Conservation (phyloP, 371 early-diverging fungal genomes). For the Enterocytospora artemiae region DNA sequence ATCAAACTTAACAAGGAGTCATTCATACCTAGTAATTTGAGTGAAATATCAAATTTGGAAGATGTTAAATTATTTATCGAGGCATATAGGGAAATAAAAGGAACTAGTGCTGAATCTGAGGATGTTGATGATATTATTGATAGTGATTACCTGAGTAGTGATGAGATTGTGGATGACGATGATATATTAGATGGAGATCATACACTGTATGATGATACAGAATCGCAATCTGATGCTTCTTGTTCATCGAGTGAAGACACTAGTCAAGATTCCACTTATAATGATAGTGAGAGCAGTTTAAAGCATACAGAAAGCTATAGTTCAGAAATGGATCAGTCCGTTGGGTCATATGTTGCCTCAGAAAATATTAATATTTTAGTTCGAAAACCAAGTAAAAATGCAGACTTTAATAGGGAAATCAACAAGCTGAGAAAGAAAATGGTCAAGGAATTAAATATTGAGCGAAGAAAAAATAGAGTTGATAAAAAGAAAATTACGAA, state of each 20-base stretch:
- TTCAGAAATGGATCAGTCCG: not conserved
- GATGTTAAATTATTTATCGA: conserved; percentile 36
- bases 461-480: conserved; percentile 35
- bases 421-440: conserved; percentile 37
- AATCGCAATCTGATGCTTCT: not conserved
- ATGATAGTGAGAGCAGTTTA: not conserved
- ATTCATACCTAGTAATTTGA: conserved; percentile 43
- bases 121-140: conserved; percentile 8
- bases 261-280: not conserved
- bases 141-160: not conserved
- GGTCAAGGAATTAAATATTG: conserved; percentile 40
- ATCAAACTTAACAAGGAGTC: conserved; percentile 33
- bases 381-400: not conserved
- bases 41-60: conserved; percentile 40
- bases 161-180: conserved; percentile 3
- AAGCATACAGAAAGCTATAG: not conserved
- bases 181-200: not conserved
- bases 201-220: not conserved
- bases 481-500: conserved; percentile 28
- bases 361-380: conserved; percentile 1
- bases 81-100: not conserved
- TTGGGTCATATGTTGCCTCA: not conserved
- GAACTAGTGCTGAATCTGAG: not conserved
- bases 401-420: conserved; percentile 4
- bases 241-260: not conserved